Evolutionary conservation across 495 filamentous ascomycete species (phyloP).

Genomic region (Platismatia glauca): DNA sequence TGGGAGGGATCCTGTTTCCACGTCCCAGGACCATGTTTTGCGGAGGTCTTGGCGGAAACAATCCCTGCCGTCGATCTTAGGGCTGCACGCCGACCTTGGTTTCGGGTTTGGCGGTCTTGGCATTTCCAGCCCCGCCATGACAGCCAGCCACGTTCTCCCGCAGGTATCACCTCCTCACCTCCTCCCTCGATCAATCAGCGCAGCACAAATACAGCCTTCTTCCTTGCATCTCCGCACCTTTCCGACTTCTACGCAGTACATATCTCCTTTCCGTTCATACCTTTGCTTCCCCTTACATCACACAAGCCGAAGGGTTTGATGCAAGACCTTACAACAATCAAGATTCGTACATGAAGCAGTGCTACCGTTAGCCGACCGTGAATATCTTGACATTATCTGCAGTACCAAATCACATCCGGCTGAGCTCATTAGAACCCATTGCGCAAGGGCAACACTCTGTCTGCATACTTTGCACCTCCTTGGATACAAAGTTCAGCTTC

Average conservation of each 20-base stretch:
- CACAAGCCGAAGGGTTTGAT: neutral
- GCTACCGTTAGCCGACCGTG: neutral
- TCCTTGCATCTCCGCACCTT: neutral
- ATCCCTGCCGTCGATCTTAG: neutral
- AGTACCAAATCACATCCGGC: neutral
- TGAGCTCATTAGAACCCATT: neutral
- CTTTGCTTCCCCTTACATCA: neutral
- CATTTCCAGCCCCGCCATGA: slow-evolving; percentile 5
- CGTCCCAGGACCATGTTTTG: neutral
- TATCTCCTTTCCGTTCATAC: neutral
- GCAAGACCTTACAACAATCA: neutral
- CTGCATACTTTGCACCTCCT: neutral
- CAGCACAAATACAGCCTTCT: neutral
- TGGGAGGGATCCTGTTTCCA: neutral
- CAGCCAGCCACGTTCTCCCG: neutral
- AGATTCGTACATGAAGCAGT: neutral
- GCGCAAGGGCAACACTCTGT: neutral
- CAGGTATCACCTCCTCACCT: neutral
- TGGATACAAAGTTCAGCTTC: neutral
- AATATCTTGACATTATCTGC: neutral
- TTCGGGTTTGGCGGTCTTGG: neutral
- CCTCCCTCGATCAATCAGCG: neutral
- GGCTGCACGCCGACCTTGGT: too few species aligned
- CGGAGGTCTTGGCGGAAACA: neutral
- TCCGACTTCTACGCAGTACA: neutral